phyloP scores from a whole-genome alignment of 306 rosid species.

The Hylodesmum podocarpum region DNA sequence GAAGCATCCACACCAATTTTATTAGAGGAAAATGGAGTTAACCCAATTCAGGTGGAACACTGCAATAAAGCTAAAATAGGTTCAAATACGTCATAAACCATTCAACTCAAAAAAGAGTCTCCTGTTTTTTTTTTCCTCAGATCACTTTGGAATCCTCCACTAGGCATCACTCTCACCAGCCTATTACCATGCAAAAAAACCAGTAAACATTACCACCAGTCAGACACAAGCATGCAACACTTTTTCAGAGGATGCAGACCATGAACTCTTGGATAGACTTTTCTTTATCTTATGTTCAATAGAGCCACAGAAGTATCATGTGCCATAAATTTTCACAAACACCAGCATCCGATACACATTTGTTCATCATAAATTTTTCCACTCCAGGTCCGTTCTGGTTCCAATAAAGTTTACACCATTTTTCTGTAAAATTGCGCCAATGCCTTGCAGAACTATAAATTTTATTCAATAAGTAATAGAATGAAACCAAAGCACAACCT shows the following conservation, averaged over 20 bases:
- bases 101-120: neutral
- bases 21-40: neutral
- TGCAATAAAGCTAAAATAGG: neutral
- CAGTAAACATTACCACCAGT: neutral
- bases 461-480: neutral
- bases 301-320: neutral
- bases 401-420: neutral
- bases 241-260: neutral
- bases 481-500: neutral
- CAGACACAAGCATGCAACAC: neutral
- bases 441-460: neutral
- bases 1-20: neutral
- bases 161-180: neutral
- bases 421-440: slow-evolving; percentile 3
- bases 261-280: neutral
- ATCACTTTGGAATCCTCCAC: neutral
- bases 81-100: neutral
- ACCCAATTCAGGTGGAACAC: neutral
- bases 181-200: neutral
- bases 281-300: neutral
- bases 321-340: neutral
- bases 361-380: neutral
- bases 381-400: neutral
- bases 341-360: neutral
- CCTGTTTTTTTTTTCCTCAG: neutral